Evolutionary conservation across 2,329 filamentous ascomycete genomes (phyloP).

Genomic region (Fusarium odoratissimum): DNA sequence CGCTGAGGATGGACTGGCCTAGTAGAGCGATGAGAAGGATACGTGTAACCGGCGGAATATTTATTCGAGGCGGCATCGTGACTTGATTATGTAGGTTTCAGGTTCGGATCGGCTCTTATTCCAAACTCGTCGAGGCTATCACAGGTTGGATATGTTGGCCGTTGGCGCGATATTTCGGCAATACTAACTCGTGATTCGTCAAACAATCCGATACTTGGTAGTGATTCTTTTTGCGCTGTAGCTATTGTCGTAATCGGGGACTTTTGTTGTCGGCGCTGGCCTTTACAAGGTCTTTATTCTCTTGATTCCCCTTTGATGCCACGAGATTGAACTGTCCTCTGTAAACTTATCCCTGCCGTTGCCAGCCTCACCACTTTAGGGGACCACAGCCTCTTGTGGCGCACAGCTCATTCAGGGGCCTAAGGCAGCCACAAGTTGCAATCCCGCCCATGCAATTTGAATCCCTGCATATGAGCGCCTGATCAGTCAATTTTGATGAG

Average conservation of each 20-base stretch:
- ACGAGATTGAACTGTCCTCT: slow-evolving; percentile 39
- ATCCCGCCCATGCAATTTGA: neutral
- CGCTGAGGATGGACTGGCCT: slow-evolving; percentile 84
- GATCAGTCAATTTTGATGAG: slow-evolving; percentile 28
- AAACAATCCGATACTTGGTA: neutral
- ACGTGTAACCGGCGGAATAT: slow-evolving; percentile 91
- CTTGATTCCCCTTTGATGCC: slow-evolving; percentile 37
- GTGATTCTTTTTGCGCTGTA: neutral
- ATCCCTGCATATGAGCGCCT: slow-evolving; percentile 23
- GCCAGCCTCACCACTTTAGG: slow-evolving; percentile 36
- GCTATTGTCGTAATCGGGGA: slow-evolving; percentile 4
- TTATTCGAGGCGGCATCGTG: slow-evolving; percentile 84
- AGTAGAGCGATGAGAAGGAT: slow-evolving; percentile 80
- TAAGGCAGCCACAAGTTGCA: slow-evolving; percentile 34
- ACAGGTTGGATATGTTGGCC: neutral
- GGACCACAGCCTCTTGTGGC: slow-evolving; percentile 28
- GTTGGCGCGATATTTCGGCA: slow-evolving; percentile 10
- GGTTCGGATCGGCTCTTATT: slow-evolving; percentile 13
- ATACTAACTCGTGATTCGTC: neutral
- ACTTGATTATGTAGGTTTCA: slow-evolving; percentile 19
- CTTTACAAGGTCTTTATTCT: slow-evolving; percentile 16
- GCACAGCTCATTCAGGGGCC: slow-evolving; percentile 4
- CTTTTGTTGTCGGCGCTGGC: slow-evolving; percentile 18
- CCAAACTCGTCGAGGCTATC: slow-evolving; percentile 13
- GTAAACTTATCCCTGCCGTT: neutral